Evolutionary conservation across 208 protist species (phyloP).

Genomic region (Leishmania mexicana): DNA sequence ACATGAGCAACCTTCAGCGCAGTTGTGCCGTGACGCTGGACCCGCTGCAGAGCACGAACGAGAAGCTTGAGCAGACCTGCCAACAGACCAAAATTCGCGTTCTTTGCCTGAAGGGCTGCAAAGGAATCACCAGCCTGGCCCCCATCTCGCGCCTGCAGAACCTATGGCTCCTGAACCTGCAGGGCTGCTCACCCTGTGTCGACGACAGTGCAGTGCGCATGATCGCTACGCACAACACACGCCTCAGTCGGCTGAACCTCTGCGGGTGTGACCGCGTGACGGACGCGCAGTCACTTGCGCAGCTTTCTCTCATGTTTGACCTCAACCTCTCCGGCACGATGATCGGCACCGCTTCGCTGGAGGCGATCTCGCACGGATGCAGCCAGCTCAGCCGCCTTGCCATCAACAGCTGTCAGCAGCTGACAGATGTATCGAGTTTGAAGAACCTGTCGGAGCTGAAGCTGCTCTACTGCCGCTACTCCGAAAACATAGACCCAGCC

Average conservation of each 20-base stretch:
- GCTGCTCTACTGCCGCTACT: conserved; percentile 80
- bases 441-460: conserved; percentile 63
- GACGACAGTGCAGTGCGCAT: conserved; percentile 59
- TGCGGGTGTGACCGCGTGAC: conserved; percentile 69
- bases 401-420: conserved; percentile 71
- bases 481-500: conserved; percentile 54
- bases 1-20: conserved; percentile 39
- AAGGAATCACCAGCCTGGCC: conserved; percentile 58
- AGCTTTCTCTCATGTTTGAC: conserved; percentile 68
- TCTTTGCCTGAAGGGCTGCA: conserved; percentile 62
- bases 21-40: conserved; percentile 52
- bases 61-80: conserved; percentile 60
- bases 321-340: conserved; percentile 64
- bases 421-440: conserved; percentile 50
- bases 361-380: conserved; percentile 56
- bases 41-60: conserved; percentile 48
- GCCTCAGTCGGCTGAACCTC: conserved; percentile 74
- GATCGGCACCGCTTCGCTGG: conserved; percentile 51
- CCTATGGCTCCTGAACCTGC: conserved; percentile 73
- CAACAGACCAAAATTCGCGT: conserved; percentile 62
- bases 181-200: conserved; percentile 60
- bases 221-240: conserved; percentile 55
- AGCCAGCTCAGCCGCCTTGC: conserved; percentile 67
- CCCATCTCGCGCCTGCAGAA: conserved; percentile 52
- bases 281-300: conserved; percentile 48